A percentile compares a stretch with the other conserved stretches of the same genome.
phyloP scores from a whole-genome alignment of 2,329 filamentous ascomycete species.

The Sporothrix humicola region DNA sequence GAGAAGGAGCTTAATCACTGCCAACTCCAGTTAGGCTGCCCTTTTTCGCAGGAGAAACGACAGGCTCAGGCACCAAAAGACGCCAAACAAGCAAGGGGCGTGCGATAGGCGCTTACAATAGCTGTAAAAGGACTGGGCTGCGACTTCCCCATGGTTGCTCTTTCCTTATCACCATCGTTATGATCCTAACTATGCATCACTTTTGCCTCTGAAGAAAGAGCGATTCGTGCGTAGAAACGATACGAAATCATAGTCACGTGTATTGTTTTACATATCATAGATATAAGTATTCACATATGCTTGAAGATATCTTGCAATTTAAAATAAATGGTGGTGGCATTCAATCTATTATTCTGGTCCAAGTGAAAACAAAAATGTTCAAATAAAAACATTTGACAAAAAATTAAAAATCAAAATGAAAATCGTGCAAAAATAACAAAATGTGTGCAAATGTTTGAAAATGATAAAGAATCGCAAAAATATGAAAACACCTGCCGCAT shows the following conservation, averaged over 20 bases:
- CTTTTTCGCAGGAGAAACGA: not conserved
- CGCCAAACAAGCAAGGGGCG: not conserved
- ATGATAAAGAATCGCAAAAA: not conserved
- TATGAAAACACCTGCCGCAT: not conserved
- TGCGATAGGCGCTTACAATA: constrained; percentile 18
- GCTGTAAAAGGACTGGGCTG: constrained; percentile 5
- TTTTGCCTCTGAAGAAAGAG: not conserved
- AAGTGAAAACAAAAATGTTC: not conserved
- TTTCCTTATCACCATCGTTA: not conserved
- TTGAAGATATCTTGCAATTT: not conserved
- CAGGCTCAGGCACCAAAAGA: not conserved
- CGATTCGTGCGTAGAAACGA: not conserved
- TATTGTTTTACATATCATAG: not conserved
- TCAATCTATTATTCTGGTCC: constrained; percentile 7
- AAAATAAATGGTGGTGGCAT: not conserved
- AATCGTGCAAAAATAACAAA: not conserved
- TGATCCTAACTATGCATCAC: not conserved
- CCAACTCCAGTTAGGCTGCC: constrained; percentile 2
- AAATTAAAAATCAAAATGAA: not conserved
- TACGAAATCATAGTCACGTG: not conserved
- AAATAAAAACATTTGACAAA: not conserved
- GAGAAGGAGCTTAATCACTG: constrained; percentile 2
- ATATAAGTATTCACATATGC: not conserved
- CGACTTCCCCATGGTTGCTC: not conserved
- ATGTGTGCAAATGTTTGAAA: constrained; percentile 2